A percentile compares a stretch with the other conserved stretches of the same genome.
These are phyloP conservation scores for Planoprotostelium fungivorum DNA, from an alignment of 78 protist genomes.

Conservation along the genomic window DNA sequence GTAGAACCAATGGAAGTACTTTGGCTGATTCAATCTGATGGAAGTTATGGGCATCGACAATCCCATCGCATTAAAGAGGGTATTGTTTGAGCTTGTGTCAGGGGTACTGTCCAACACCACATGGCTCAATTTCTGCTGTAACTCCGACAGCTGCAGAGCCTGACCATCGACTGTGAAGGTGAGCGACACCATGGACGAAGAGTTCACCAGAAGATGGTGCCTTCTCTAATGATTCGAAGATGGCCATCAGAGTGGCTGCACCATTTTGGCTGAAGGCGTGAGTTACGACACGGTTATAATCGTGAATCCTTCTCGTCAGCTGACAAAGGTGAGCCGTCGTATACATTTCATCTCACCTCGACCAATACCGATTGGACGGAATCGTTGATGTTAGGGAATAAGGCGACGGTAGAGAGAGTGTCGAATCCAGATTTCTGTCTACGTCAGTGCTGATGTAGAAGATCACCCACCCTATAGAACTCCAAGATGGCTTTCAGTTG, in stretches of 20 bases:
- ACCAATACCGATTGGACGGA: not conserved
- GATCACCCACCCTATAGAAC: not conserved
- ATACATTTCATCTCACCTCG: not conserved
- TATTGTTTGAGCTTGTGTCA: not conserved
- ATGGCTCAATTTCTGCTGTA: not conserved
- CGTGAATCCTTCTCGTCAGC: not conserved
- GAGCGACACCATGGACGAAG: not conserved
- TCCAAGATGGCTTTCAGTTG: not conserved
- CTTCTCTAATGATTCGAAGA: not conserved
- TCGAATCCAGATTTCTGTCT: not conserved
- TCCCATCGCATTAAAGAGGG: not conserved
- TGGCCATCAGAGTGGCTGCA: not conserved
- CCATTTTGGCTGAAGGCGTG: not conserved
- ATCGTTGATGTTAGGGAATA: not conserved
- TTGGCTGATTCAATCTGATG: not conserved
- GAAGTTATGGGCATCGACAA: not conserved
- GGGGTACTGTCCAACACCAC: not conserved
- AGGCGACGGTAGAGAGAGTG: not conserved
- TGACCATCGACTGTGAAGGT: not conserved
- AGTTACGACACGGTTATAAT: not conserved
- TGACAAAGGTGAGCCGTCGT: not conserved
- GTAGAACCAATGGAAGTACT: not conserved
- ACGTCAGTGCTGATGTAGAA: not conserved
- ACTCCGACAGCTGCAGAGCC: not conserved
- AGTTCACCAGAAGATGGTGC: not conserved